Conservation (phyloP, 129 eudicot species). For the Tagetes patula region DNA sequence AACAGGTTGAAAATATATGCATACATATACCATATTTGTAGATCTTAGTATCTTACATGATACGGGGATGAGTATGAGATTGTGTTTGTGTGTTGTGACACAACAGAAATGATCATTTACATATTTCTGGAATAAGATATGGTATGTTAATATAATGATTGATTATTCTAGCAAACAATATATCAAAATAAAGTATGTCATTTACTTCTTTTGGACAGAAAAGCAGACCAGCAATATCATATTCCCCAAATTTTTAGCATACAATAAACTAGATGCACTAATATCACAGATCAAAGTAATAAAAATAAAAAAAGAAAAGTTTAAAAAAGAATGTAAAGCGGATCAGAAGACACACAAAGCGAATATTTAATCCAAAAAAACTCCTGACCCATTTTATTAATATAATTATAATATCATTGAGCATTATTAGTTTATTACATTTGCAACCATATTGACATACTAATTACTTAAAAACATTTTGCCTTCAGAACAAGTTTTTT, state of each 20-base stretch:
- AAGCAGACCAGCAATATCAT: neutral
- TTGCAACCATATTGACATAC: neutral
- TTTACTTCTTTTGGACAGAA: neutral
- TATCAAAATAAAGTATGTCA: too few relatives aligned
- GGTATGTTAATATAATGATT: too few relatives aligned
- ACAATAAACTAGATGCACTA: neutral
- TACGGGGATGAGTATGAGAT: neutral
- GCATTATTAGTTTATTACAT: neutral
- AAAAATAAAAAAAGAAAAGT: neutral
- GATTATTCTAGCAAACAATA: too few relatives aligned
- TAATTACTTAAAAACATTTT: neutral
- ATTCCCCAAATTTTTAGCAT: neutral
- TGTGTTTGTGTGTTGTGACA: neutral
- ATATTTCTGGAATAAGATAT: too few relatives aligned
- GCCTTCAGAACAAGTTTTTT: neutral
- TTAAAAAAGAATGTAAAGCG: neutral
- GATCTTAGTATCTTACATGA: too few relatives aligned
- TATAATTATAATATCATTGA: neutral
- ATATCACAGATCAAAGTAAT: neutral
- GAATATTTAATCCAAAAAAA: neutral
- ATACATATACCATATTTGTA: neutral
- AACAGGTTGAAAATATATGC: neutral
- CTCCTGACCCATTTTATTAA: neutral
- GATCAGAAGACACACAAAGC: neutral
- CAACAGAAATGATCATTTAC: neutral